Evolutionary conservation across 2,329 filamentous ascomycete species (phyloP).

Genomic region (Ophiostoma sp.): DNA sequence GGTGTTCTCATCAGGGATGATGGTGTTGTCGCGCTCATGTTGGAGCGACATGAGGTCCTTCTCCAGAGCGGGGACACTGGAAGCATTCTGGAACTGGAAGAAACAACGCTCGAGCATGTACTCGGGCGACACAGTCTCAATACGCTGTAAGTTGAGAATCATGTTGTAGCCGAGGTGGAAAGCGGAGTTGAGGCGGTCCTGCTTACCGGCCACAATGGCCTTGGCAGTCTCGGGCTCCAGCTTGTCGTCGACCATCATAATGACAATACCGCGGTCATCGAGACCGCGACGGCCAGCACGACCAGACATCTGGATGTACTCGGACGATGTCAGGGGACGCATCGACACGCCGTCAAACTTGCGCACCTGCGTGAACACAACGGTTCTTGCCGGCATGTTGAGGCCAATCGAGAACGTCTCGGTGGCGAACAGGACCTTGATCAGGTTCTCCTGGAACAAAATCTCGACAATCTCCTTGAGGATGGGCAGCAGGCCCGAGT

Average conservation of each 20-base stretch:
- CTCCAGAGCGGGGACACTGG: conserved; percentile 77
- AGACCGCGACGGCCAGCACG: conserved; percentile 94
- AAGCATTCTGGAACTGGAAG: conserved; percentile 95
- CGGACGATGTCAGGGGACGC: conserved; percentile 84
- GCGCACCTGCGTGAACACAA: conserved; percentile 94
- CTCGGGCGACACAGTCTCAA: conserved; percentile 98
- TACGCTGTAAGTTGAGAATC: conserved; percentile 91
- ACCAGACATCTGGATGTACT: conserved; percentile 98
- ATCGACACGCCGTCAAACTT: conserved; percentile 84
- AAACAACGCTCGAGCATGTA: conserved; percentile 99
- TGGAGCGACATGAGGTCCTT: conserved; percentile 77
- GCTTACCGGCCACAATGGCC: conserved; percentile 90
- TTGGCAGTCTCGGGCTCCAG: conserved; percentile 94
- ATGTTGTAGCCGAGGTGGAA: conserved; percentile 99
- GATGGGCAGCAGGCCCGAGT: conserved; percentile 90
- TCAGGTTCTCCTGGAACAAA: conserved; percentile 93
- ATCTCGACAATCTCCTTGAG: conserved; percentile 99
- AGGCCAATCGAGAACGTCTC: conserved; percentile 98
- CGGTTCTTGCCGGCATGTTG: conserved; percentile 99
- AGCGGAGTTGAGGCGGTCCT: conserved; percentile 94
- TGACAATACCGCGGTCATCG: conserved; percentile 95
- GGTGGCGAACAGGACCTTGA: conserved; percentile 96
- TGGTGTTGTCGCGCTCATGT: conserved; percentile 63
- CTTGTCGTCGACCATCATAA: conserved; percentile 98
- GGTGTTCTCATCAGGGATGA: conserved; percentile 77